Conservation (phyloP, 2,329 filamentous ascomycete genomes). For the Epichloe festucae region DNA sequence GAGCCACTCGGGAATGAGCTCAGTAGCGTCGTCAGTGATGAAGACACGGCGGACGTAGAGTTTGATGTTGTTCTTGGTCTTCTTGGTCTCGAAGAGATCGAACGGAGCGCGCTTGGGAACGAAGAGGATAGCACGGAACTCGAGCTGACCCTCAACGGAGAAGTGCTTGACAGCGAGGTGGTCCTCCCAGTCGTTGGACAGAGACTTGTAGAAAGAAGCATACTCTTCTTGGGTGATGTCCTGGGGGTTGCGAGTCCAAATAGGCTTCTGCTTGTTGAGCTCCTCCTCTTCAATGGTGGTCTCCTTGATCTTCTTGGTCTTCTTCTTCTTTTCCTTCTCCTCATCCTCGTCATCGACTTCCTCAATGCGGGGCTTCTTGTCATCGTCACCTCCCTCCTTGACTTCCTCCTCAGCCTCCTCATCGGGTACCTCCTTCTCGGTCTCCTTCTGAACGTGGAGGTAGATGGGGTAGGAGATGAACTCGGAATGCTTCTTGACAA, state of each 20-base stretch:
- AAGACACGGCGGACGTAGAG: constrained; percentile 99
- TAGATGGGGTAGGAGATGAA: constrained; percentile 99
- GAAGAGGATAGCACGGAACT: constrained; percentile 99
- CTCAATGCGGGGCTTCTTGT: constrained; percentile 95
- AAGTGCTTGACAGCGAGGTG: constrained; percentile 99
- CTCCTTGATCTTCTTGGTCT: constrained; percentile 99
- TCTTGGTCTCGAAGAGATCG: constrained; percentile 99
- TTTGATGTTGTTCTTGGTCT: constrained; percentile 99
- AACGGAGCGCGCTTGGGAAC: constrained; percentile 99
- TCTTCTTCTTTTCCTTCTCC: constrained; percentile 79
- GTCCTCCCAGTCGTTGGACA: constrained; percentile 99
- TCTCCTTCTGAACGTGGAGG: constrained; percentile 98
- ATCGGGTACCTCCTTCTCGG: constrained; percentile 95
- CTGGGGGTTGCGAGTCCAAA: constrained; percentile 96
- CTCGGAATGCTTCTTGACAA: constrained; percentile 99
- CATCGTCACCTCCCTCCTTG: constrained; percentile 54
- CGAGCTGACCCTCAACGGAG: constrained; percentile 99
- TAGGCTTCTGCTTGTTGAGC: constrained; percentile 99
- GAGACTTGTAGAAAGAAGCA: constrained; percentile 98
- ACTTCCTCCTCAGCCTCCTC: constrained; percentile 72
- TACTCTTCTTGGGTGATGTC: constrained; percentile 97
- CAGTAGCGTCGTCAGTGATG: constrained; percentile 98
- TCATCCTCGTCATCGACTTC: constrained; percentile 82
- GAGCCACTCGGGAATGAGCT: constrained; percentile 98
- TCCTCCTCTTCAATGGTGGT: constrained; percentile 98